Base-by-base conservation (phyloP, 306 rosid genomes). In the Malus sieversii region DNA sequence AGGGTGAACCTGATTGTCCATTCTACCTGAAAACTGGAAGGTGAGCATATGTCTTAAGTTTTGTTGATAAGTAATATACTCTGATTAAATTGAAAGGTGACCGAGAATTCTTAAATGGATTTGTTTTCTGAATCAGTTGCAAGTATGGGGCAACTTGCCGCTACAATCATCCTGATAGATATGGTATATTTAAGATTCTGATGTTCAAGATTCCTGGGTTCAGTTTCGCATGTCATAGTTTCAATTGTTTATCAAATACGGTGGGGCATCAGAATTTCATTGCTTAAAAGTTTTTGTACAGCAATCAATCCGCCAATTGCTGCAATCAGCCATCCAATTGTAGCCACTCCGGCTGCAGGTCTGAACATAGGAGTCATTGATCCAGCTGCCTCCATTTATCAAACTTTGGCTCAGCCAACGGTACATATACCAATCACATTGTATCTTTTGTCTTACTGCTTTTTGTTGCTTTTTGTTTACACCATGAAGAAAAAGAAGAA, bases 1-100 rank as follows among this genome's bases (percentile, higher is more conserved):
- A 95, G 98, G 93, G 93, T 70, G 97, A 92, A 84, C 91, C 88
- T 62, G 97, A 95, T 85, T 95, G 98, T 73, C 97, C 98, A 76
- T 95, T 95, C 97, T 95, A 95, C 92, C 82, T 95, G 88, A 95
- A 95, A 87, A 95, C 97, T 86, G 97, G 97, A 86, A 95, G 98
- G 98, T 92, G 57, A 79, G 35, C 72, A 27, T 78, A 60, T 75
- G 72, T 52, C 29, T 40, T 40, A 60, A 53, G 77, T 46, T 40
- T 84, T 38, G 57, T 79, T 70, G 40, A 42, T 9, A 42, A 42
- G 3, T 10, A 69, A 25, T 23, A 48, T 45, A 46, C 70, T 62
- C 27, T 29, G 35, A 27, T 22, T 11, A 33, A 71, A 71, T 70
- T 81, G 71, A 81, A 44, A 38, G 70, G 75, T 70, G 59, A 53